These are phyloP conservation scores for Penicillium sp. DNA, from an alignment of 2,329 filamentous ascomycete species.

Conservation along the genomic window DNA sequence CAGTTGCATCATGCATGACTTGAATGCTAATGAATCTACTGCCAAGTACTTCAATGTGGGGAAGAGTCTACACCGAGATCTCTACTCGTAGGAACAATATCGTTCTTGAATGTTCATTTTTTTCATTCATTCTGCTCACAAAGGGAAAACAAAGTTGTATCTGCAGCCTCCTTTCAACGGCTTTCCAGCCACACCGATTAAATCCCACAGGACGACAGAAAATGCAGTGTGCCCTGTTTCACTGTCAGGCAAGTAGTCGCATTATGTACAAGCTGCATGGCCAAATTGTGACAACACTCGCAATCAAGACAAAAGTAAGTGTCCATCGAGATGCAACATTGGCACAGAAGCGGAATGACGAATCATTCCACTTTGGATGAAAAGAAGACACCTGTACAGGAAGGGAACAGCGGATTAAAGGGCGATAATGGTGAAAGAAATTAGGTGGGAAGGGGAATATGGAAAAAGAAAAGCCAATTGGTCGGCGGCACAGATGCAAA, in stretches of 20 bases:
- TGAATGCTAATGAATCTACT: neutral
- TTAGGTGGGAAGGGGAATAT: conserved; percentile 30
- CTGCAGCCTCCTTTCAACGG: conserved; percentile 28
- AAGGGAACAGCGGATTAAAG: conserved; percentile 34
- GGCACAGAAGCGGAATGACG: conserved; percentile 26
- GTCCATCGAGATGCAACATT: conserved; percentile 30
- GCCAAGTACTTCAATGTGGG: neutral
- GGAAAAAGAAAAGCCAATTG: conserved; percentile 21
- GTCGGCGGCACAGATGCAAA: conserved; percentile 29
- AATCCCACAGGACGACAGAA: conserved; percentile 17
- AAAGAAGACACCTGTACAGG: conserved; percentile 30
- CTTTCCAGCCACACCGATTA: conserved; percentile 28
- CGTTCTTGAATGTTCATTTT: conserved; percentile 21
- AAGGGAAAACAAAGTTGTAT: conserved; percentile 30
- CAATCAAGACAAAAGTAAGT: conserved; percentile 11
- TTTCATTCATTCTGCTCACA: conserved; percentile 28
- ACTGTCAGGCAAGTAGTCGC: conserved; percentile 18
- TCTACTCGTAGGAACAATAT: neutral
- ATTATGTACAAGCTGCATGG: conserved; percentile 40
- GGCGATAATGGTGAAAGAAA: conserved; percentile 29
- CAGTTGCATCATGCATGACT: neutral
- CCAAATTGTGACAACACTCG: conserved; percentile 17
- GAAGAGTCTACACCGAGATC: neutral
- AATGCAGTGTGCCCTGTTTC: conserved; percentile 14
- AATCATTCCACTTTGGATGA: conserved; percentile 17